Percentiles rank a stretch among this genome's conserved stretches.
These are phyloP conservation scores for Aspergillus sp. DNA, from an alignment of 2,329 filamentous ascomycete genomes.

Conservation along the genomic window DNA sequence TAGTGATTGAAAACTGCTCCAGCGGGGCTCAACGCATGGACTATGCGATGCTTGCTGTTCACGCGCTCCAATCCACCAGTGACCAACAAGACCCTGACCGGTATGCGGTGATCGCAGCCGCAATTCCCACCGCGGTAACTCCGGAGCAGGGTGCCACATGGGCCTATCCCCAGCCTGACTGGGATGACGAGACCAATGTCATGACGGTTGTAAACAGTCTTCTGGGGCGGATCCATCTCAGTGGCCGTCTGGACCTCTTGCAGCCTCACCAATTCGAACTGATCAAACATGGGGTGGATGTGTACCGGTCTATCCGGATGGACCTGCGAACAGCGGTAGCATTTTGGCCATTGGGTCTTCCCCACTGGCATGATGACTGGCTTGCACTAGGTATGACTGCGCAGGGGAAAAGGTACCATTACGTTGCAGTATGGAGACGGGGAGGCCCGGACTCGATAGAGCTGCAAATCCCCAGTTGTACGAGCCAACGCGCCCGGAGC, in stretches of 20 bases:
- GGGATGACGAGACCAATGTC: conserved; percentile 34
- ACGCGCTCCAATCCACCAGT: conserved; percentile 34
- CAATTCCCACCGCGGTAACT: conserved; percentile 30
- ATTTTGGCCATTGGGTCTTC: conserved; percentile 34
- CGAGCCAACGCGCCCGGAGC: background rate
- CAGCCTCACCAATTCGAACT: conserved; percentile 20
- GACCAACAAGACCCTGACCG: conserved; percentile 34
- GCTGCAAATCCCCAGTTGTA: conserved; percentile 5
- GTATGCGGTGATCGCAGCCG: conserved; percentile 32
- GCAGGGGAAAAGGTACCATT: background rate
- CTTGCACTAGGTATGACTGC: conserved; percentile 23
- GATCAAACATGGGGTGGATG: conserved; percentile 28
- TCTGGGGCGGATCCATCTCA: conserved; percentile 31
- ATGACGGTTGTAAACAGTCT: conserved; percentile 35
- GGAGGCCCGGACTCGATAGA: conserved; percentile 6
- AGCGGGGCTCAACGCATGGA: conserved; percentile 37
- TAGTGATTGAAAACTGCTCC: conserved; percentile 39
- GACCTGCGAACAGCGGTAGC: conserved; percentile 20
- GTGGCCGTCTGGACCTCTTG: conserved; percentile 26
- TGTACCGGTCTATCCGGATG: conserved; percentile 25
- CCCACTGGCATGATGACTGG: conserved; percentile 33
- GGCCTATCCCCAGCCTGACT: conserved; percentile 35
- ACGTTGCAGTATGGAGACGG: conserved; percentile 22
- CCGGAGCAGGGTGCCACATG: conserved; percentile 36
- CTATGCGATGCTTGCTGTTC: conserved; percentile 32